A percentile compares a stretch with the other conserved stretches of the same genome.
phyloP scores from a whole-genome alignment of 345 rosid species.

The Psidium guajava region DNA sequence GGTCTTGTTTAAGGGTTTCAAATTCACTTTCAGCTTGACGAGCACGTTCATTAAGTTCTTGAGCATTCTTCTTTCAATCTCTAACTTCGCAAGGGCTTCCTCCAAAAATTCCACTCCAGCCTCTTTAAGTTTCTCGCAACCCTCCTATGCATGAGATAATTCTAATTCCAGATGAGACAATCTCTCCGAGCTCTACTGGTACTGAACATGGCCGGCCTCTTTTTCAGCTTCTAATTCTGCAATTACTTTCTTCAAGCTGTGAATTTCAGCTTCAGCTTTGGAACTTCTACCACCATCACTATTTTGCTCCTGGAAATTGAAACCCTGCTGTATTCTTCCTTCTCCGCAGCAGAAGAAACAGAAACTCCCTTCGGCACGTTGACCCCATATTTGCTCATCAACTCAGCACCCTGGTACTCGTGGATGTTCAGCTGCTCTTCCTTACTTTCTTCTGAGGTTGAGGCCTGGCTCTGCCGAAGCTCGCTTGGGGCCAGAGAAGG shows the following conservation, averaged over 20 bases:
- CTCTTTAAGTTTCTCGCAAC: slow-evolving; percentile 48
- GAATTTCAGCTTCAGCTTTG: slow-evolving; percentile 71
- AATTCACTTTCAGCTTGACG: slow-evolving; percentile 49
- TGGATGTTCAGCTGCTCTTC: no score
- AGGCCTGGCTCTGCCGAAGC: no score
- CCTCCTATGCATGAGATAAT: slow-evolving; percentile 57
- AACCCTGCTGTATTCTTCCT: slow-evolving; percentile 66
- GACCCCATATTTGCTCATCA: no score
- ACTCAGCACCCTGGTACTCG: no score
- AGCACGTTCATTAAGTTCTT: slow-evolving; percentile 53
- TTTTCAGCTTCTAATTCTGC: slow-evolving; percentile 83
- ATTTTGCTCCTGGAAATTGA: slow-evolving; percentile 52
- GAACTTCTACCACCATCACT: slow-evolving; percentile 40
- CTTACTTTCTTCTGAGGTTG: no score
- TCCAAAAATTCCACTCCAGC: slow-evolving; percentile 58
- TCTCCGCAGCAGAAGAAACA: no score
- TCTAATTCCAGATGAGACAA: slow-evolving; percentile 60
- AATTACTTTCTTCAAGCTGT: slow-evolving; percentile 61
- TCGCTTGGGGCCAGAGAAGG: no score
- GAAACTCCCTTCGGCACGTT: no score
- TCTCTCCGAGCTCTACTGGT: slow-evolving; percentile 61
- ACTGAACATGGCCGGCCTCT: slow-evolving; percentile 63
- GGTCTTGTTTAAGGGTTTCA: slow-evolving; percentile 41
- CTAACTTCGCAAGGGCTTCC: slow-evolving; percentile 48
- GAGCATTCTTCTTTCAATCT: slow-evolving; percentile 52